Conservation (phyloP, 441 rosid genomes). For the Adansonia madagascariensis region DNA sequence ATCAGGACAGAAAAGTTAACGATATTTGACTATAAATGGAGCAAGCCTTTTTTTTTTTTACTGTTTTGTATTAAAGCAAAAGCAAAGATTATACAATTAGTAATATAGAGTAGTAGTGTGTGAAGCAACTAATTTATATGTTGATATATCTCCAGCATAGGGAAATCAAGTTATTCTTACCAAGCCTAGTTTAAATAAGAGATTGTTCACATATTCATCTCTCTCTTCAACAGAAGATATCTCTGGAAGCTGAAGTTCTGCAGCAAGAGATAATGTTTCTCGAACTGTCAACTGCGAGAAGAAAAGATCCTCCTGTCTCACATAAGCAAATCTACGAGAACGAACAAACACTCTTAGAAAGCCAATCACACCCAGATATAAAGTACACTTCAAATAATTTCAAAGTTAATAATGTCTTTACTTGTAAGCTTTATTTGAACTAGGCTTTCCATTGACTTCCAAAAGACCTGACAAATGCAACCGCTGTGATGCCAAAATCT, state of each 20-base stretch:
- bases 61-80: constrained; percentile 12
- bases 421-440: constrained; percentile 70
- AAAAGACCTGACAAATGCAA: constrained; percentile 81
- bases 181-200: constrained; percentile 81
- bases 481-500: constrained; percentile 64
- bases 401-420: constrained; percentile 31
- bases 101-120: not conserved
- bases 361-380: not conserved
- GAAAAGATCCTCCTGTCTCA: constrained; percentile 93
- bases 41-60: not conserved
- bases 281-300: constrained; percentile 93
- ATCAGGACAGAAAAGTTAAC: constrained; percentile 15
- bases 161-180: constrained; percentile 47
- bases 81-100: not conserved
- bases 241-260: constrained; percentile 85
- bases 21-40: not conserved
- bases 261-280: constrained; percentile 88
- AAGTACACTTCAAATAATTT: not conserved
- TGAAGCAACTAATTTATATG: not conserved
- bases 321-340: constrained; percentile 73
- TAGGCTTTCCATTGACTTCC: constrained; percentile 79
- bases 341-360: constrained; percentile 30
- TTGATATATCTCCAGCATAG: not conserved
- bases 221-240: constrained; percentile 71
- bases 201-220: constrained; percentile 76